phyloP scores from a whole-genome alignment of 1,284 basidiomycete species.

The Cutaneotrichosporon sp. region DNA sequence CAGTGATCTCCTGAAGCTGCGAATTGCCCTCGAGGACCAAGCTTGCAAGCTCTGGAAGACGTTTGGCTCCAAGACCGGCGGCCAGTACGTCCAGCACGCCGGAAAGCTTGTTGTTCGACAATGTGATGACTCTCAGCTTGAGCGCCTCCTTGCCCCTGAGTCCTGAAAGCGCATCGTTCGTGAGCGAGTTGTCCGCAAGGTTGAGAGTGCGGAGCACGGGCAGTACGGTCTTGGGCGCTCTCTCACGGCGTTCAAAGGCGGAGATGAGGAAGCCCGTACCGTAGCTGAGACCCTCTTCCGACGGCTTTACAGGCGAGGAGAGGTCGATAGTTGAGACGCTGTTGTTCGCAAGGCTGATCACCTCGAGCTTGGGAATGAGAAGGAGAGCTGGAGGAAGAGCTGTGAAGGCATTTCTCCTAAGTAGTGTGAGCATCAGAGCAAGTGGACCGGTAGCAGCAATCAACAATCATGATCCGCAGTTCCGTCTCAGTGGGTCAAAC shows the following conservation, averaged over 20 bases:
- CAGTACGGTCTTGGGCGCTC: conserved; percentile 22
- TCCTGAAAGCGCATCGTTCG: conserved; percentile 19
- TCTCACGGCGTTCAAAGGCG: conserved; percentile 32
- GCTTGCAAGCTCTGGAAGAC: conserved; percentile 28
- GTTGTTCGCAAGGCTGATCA: conserved; percentile 43
- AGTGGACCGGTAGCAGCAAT: no score
- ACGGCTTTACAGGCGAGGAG: conserved; percentile 34
- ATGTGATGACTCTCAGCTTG: conserved; percentile 29
- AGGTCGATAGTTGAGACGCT: conserved; percentile 33
- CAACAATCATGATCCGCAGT: no score
- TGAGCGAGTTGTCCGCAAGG: conserved; percentile 34
- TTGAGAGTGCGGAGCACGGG: conserved; percentile 35
- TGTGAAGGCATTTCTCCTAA: conserved; percentile 38
- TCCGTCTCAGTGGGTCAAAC: background rate
- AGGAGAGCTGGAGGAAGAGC: conserved; percentile 36
- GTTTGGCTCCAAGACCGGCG: conserved; percentile 17
- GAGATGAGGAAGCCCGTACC: conserved; percentile 43
- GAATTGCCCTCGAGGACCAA: conserved; percentile 29
- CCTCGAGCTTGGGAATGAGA: conserved; percentile 40
- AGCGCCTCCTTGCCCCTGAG: conserved; percentile 16
- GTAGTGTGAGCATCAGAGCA: no score
- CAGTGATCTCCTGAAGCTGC: conserved; percentile 22
- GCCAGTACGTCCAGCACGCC: conserved; percentile 25
- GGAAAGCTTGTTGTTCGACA: conserved; percentile 31
- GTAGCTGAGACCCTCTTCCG: conserved; percentile 39